Conservation (phyloP, 192 early-diverging fungal species). For the Backusella circina region DNA sequence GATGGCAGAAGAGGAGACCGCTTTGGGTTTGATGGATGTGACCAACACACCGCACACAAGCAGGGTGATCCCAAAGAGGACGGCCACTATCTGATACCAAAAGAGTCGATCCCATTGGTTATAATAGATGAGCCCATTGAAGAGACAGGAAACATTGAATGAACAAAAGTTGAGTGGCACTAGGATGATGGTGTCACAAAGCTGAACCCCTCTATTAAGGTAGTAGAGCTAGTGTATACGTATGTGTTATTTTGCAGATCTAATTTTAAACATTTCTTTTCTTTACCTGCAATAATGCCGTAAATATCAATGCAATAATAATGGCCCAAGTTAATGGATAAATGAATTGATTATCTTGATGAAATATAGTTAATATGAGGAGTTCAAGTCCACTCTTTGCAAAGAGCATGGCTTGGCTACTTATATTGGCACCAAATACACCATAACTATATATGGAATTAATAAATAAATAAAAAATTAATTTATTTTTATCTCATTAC, state of each 20-base stretch:
- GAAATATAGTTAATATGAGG: conserved; percentile 53
- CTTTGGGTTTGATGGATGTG: conserved; percentile 46
- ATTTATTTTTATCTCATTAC: background rate
- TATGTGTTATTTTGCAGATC: background rate
- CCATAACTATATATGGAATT: conserved; percentile 44
- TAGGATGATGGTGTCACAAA: conserved; percentile 77
- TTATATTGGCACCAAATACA: conserved; percentile 67
- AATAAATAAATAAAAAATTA: background rate
- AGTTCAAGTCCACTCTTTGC: conserved; percentile 79
- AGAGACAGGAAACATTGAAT: conserved; percentile 68
- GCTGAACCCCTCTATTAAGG: conserved; percentile 66
- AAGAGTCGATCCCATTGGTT: conserved; percentile 64
- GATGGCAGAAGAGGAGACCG: background rate
- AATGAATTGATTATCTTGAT: conserved; percentile 66
- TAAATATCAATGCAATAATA: conserved; percentile 55
- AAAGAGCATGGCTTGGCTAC: conserved; percentile 72
- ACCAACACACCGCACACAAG: conserved; percentile 64
- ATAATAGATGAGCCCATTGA: conserved; percentile 78
- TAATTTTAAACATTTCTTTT: background rate
- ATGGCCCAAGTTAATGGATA: conserved; percentile 70
- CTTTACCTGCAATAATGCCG: conserved; percentile 55
- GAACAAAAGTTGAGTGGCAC: conserved; percentile 76
- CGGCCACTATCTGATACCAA: conserved; percentile 60
- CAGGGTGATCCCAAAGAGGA: conserved; percentile 65
- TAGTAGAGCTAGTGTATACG: conserved; percentile 63